Evolutionary conservation across 176 grass and related monocot species (phyloP).

Genomic region (Pharus latifolius): DNA sequence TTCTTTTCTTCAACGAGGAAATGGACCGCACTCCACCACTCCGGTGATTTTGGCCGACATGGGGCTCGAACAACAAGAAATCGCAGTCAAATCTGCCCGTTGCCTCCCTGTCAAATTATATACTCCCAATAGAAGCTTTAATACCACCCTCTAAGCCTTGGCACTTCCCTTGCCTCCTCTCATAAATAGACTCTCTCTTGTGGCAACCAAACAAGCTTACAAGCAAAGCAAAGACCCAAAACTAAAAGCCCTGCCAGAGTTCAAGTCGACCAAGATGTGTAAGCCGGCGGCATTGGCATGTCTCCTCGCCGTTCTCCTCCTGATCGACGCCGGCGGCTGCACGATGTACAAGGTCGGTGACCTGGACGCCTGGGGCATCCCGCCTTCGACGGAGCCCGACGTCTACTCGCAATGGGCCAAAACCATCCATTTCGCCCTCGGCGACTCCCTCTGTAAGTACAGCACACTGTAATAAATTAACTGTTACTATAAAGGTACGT

Average conservation of each 20-base stretch:
- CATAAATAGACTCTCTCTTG: not conserved
- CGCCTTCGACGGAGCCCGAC: slow-evolving; percentile 48
- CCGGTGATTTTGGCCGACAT: not conserved
- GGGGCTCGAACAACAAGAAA: not conserved
- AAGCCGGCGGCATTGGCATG: not conserved
- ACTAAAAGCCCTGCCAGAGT: too few relatives aligned
- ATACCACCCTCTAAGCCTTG: too few relatives aligned
- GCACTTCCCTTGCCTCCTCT: not conserved
- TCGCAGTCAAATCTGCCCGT: not conserved
- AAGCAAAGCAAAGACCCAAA: not conserved
- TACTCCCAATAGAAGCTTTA: too few relatives aligned
- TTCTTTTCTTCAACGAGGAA: not conserved
- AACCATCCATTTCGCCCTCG: slow-evolving; percentile 42
- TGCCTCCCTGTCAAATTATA: too few relatives aligned
- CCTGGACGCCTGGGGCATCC: slow-evolving; percentile 60
- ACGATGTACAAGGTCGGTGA: slow-evolving; percentile 79
- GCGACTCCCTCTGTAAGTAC: slow-evolving; percentile 62
- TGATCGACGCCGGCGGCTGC: slow-evolving; percentile 12
- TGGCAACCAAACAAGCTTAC: not conserved
- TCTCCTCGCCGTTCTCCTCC: not conserved
- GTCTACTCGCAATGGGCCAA: slow-evolving; percentile 51
- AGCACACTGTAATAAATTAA: too few relatives aligned
- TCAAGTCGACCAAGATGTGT: not conserved
- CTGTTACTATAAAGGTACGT: too few relatives aligned
- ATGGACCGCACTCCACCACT: not conserved